Conservation (phyloP, 192 early-diverging fungal genomes). For the Backusella tarrabulga region DNA sequence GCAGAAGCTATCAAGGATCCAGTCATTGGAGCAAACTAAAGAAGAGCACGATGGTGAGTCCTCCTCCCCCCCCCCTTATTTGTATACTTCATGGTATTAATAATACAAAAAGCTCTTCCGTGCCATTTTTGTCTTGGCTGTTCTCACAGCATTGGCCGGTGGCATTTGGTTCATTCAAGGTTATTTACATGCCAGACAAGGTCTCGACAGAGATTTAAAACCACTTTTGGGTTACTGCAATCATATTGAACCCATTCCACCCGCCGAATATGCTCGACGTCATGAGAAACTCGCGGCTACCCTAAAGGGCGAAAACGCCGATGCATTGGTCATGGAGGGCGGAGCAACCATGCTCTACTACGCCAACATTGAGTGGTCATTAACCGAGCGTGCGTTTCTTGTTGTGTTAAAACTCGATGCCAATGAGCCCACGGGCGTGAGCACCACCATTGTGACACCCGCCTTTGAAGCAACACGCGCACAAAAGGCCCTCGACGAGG, state of each 20-base stretch:
- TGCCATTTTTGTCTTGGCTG: background rate
- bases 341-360: slow-evolving; percentile 51
- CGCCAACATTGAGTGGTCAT: slow-evolving; percentile 44
- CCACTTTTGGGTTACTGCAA: slow-evolving; percentile 41
- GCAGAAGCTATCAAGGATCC: background rate
- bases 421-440: slow-evolving; percentile 16
- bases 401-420: slow-evolving; percentile 26
- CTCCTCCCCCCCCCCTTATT: no score
- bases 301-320: slow-evolving; percentile 27
- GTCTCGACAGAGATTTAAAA: background rate
- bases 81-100: background rate
- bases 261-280: slow-evolving; percentile 37
- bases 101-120: slow-evolving; percentile 3
- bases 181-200: background rate
- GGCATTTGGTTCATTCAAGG: background rate
- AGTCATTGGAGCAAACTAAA: slow-evolving; percentile 19
- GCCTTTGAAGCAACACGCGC: slow-evolving; percentile 52
- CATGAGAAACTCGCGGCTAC: slow-evolving; percentile 38
- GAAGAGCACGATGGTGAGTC: slow-evolving; percentile 14
- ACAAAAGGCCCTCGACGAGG: slow-evolving; percentile 21
- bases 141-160: background rate
- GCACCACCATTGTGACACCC: slow-evolving; percentile 45
- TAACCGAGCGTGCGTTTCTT: slow-evolving; percentile 48
- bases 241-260: slow-evolving; percentile 35
- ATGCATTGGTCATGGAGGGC: slow-evolving; percentile 46